Evolutionary conservation across 768 basidiomycete species (phyloP).

Genomic region (Mycena latifolia): DNA sequence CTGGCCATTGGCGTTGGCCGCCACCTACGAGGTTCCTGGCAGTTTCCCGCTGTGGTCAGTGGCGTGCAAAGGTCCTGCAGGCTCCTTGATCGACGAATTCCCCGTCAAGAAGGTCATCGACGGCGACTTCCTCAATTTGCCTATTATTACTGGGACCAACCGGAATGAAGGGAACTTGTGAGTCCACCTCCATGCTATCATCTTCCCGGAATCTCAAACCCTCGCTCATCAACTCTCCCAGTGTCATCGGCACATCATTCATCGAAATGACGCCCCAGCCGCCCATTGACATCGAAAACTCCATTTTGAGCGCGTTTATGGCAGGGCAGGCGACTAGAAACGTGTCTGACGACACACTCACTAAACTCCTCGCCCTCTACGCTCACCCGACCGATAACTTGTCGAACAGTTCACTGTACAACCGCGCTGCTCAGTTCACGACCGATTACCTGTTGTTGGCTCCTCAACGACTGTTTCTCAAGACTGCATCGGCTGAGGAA

Average conservation of each 20-base stretch:
- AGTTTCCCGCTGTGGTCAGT: too few relatives aligned
- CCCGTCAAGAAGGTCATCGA: too few relatives aligned
- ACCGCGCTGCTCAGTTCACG: background rate
- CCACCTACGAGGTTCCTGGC: too few relatives aligned
- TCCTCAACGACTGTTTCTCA: conserved; percentile 14
- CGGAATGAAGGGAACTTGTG: too few relatives aligned
- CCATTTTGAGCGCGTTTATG: conserved; percentile 4
- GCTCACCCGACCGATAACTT: conserved; percentile 8
- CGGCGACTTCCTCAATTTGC: too few relatives aligned
- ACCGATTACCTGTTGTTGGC: conserved; percentile 13
- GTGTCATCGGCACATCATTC: conserved; percentile 7
- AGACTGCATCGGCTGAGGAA: background rate
- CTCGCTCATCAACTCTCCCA: background rate
- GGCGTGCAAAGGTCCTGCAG: conserved; percentile 1
- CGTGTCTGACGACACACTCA: background rate
- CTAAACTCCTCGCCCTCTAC: conserved; percentile 13
- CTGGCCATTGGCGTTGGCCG: too few relatives aligned
- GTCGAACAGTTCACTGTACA: conserved; percentile 7
- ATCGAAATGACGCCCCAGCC: conserved; percentile 14
- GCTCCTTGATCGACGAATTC: background rate
- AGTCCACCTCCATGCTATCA: too few relatives aligned
- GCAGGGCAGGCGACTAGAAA: background rate
- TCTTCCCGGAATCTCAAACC: background rate
- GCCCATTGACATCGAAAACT: background rate
- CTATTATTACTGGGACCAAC: too few relatives aligned